Conservation (phyloP, 1,139 yeast genomes). For the Lodderomyces jiufengensis region DNA sequence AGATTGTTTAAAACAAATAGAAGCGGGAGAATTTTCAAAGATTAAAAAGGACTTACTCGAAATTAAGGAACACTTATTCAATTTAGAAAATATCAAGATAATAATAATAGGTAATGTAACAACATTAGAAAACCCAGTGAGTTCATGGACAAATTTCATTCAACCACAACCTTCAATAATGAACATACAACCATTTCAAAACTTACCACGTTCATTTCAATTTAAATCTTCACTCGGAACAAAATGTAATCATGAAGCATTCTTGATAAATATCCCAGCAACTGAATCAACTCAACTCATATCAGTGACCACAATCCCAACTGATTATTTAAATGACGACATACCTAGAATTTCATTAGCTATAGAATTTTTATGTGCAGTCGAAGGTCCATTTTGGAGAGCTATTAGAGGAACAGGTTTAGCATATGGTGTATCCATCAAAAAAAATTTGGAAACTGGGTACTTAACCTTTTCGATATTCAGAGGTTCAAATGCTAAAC, state of each 20-base stretch:
- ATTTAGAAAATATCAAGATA: conserved; percentile 59
- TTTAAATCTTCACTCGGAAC: conserved; percentile 58
- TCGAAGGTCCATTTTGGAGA: conserved; percentile 97
- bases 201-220: conserved; percentile 51
- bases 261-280: conserved; percentile 72
- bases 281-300: conserved; percentile 81
- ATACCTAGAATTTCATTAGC: conserved; percentile 70
- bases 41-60: conserved; percentile 54
- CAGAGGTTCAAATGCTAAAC: conserved; percentile 79
- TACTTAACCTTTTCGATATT: conserved; percentile 64
- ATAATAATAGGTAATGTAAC: conserved; percentile 68
- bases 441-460: conserved; percentile 63
- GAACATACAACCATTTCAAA: conserved; percentile 18
- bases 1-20: conserved; percentile 47
- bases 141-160: conserved; percentile 54
- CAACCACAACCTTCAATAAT: background rate
- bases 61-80: conserved; percentile 56
- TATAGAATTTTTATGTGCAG: conserved; percentile 73
- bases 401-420: conserved; percentile 94
- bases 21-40: conserved; percentile 44
- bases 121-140: conserved; percentile 50
- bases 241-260: conserved; percentile 52
- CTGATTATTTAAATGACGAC: conserved; percentile 63
- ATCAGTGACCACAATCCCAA: conserved; percentile 59
- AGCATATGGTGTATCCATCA: conserved; percentile 81